Evolutionary conservation across 164 flowering plant species (phyloP), one percentile per base, ranked within the genome.

Genomic region (Piper betle): DNA sequence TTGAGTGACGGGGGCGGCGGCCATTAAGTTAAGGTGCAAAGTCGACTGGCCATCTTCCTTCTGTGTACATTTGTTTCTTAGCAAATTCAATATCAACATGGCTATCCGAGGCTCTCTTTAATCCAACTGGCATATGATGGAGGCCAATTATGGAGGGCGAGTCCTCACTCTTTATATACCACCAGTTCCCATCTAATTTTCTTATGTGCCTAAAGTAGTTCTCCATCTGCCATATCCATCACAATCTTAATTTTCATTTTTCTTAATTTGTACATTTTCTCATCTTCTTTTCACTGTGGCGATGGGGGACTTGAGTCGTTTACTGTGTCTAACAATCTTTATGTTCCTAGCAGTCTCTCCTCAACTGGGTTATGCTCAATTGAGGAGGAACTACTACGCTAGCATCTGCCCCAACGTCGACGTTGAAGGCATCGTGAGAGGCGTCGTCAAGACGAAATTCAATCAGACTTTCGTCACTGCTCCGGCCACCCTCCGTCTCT

Each of bases 311-410:
- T 9, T 46, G 15, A 46, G 15, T 46, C 15, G 0, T 25, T 25
- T 25, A 33, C 12, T 55, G 39, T 25, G 0, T 17, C 33, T 55
- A 19, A 39, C 58, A 5, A 38, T 55, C 39, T 38, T 55, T 25
- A 6, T 46, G 50, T 15, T 55, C 9, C 39, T 38, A 11, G 58
- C 39, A 55, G 59, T 78, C 58, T 76, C 69, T 7, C 69, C 79
- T 4, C 4, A 60, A 61, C 15, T 70, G 10, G 69, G 72, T 10
- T 68, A 79, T 0, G 92, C 96, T 0, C 84, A 81, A 19, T 58
- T 69, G 39, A 69, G 72, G 61, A 60, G 57, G 15, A 68, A 66
- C 41, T 71, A 53, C 52, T 67, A 71, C 62, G 37, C 52, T 2
- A 52, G 13, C 15, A 71, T 59, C 63, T 71, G 74, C 71, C 71